A percentile compares a stretch with the other conserved stretches of the same genome.
Evolutionary conservation across 768 basidiomycete species (phyloP).

Genomic region (Leucogyrophana mollusca): DNA sequence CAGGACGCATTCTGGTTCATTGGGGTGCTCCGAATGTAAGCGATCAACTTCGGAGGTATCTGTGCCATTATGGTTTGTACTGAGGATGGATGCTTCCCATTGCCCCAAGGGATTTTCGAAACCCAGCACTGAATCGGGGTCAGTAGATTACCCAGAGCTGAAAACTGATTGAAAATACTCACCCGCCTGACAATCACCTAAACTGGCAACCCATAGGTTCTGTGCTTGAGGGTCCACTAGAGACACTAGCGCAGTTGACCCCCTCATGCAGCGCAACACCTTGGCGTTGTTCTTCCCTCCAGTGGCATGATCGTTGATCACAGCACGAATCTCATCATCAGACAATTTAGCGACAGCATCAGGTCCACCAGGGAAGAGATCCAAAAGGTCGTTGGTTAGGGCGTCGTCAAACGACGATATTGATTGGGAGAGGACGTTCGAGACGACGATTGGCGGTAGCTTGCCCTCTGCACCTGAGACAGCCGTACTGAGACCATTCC

Average conservation of each 20-base stretch:
- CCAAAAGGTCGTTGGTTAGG: conserved; percentile 36
- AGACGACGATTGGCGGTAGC: conserved; percentile 17
- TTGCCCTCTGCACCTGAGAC: conserved; percentile 5
- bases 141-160: background rate
- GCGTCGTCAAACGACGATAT: conserved; percentile 39
- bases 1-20: conserved; percentile 39
- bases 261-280: conserved; percentile 48
- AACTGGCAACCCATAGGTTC: conserved; percentile 55
- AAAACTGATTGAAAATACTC: conserved; percentile 7
- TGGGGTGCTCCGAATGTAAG: conserved; percentile 47
- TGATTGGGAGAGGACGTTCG: conserved; percentile 30
- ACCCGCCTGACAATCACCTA: conserved; percentile 59
- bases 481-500: conserved; percentile 23
- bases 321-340: conserved; percentile 36
- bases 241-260: conserved; percentile 49
- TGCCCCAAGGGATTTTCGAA: conserved; percentile 26
- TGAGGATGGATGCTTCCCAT: conserved; percentile 43
- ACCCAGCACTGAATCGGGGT: conserved; percentile 38
- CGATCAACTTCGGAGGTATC: conserved; percentile 40
- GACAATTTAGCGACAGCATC: conserved; percentile 29
- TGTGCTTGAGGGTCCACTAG: conserved; percentile 40
- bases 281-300: conserved; percentile 31
- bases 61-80: conserved; percentile 50
- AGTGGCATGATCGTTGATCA: conserved; percentile 37
- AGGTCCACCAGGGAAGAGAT: conserved; percentile 39